Evolutionary conservation across 2,329 filamentous ascomycete species (phyloP), one percentile per base, ranked within the genome.

Genomic region (Pseudogymnoascus sp.): DNA sequence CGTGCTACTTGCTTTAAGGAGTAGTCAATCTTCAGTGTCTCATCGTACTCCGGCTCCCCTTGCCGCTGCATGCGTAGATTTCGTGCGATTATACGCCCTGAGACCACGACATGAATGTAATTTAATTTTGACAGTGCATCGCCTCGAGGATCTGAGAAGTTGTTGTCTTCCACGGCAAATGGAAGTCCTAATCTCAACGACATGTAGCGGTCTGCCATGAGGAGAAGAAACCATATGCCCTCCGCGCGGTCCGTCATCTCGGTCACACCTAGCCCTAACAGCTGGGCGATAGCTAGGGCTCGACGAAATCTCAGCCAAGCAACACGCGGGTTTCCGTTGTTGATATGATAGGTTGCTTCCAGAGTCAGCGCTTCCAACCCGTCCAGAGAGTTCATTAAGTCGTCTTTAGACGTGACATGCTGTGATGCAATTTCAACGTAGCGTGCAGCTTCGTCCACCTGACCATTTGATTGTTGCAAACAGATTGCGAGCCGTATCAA

Each of bases 391-490:
- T 63, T 21, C 11, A 60, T n/a, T 23, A 63, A 31, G 23, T 25
- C 23, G 42, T 69, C 64, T 14, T 67, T 63, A 11, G 70, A 68
- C 11, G 68, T 73, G 8, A 70, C 59, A 43, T 67, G 62, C 3
- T 65, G 38, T 37, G 36, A 37, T 6, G 66, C 67, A 18, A 73
- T 66, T 14, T 69, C 40, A n/a, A 68, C 34, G 60, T 70, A 67
- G 16, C 53, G 49, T 46, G 66, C 34, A 38, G 56, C 59, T 21
- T 34, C 31, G 6, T 37, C 12, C 36, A n/a, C 36, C 36, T 5
- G 12, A 37, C 5, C 8, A 12, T 63, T 49, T 59, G 59, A 23
- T 56, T 60, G 61, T 34, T 60, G 59, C 31, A 60, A 16, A 4
- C 59, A 60, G 16, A 60, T 34, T 23, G 59, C 59, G 14, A 60